A percentile compares a stretch with the other conserved stretches of the same genome.
Conservation (phyloP, 805 yeast genomes). For the Hagleromyces aurorensis region DNA sequence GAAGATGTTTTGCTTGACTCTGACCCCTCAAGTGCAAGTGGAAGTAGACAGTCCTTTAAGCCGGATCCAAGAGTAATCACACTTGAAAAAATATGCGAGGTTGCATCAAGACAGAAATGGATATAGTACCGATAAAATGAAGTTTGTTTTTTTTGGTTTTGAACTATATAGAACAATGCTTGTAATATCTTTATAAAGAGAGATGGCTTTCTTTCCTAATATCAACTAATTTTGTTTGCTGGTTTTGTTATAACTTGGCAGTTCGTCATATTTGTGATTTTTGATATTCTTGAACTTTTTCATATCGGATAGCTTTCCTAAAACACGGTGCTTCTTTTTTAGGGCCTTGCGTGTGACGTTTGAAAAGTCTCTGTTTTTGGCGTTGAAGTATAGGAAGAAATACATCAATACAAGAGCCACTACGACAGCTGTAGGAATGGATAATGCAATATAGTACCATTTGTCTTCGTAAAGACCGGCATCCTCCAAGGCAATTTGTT, state of each 20-base stretch:
- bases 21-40: slow-evolving; percentile 2
- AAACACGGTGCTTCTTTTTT: slow-evolving; percentile 32
- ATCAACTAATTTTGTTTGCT: slow-evolving; percentile 20
- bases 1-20: slow-evolving; percentile 8
- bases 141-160: neutral
- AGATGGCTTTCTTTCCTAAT: neutral
- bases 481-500: slow-evolving; percentile 36
- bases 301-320: slow-evolving; percentile 34
- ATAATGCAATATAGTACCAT: slow-evolving; percentile 54
- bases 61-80: slow-evolving; percentile 32
- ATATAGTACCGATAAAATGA: slow-evolving; percentile 10
- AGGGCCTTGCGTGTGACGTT: slow-evolving; percentile 33
- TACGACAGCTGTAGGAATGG: slow-evolving; percentile 60
- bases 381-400: slow-evolving; percentile 50
- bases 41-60: slow-evolving; percentile 13
- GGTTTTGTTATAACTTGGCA: slow-evolving; percentile 32
- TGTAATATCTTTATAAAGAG: slow-evolving; percentile 1
- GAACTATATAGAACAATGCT: slow-evolving; percentile 2
- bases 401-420: slow-evolving; percentile 57
- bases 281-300: slow-evolving; percentile 26
- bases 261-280: slow-evolving; percentile 35
- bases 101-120: slow-evolving; percentile 33
- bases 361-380: slow-evolving; percentile 46
- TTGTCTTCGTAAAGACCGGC: slow-evolving; percentile 40
- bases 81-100: slow-evolving; percentile 31